Evolutionary conservation across 73 alveolate species (phyloP).

Genomic region (Paramecium pentaurelia): DNA sequence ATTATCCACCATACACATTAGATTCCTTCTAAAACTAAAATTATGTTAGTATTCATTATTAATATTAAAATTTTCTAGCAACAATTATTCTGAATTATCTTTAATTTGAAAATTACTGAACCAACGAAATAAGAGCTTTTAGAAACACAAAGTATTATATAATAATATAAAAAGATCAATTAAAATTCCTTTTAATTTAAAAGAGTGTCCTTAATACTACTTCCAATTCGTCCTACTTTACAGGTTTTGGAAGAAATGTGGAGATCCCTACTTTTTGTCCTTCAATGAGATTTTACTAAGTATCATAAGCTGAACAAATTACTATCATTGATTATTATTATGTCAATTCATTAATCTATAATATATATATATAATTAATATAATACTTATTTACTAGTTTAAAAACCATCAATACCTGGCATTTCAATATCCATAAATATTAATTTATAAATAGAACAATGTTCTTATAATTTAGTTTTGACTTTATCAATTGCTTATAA

Average conservation of each 20-base stretch:
- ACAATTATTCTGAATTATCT: neutral
- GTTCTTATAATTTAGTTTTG: neutral
- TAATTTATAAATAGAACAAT: neutral
- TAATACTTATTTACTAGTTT: neutral
- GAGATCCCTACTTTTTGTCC: neutral
- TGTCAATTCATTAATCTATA: neutral
- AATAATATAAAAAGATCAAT: neutral
- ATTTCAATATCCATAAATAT: conserved; percentile 11
- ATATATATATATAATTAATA: neutral
- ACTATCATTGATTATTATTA: neutral
- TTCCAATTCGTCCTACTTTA: neutral
- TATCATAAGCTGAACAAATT: conserved; percentile 11
- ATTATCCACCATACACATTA: neutral
- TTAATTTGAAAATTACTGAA: neutral
- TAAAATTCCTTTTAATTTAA: neutral
- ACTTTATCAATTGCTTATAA: neutral
- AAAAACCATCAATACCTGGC: neutral
- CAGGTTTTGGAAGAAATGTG: neutral
- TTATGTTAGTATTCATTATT: neutral
- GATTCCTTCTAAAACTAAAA: neutral
- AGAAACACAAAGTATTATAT: neutral
- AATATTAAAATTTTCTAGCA: neutral
- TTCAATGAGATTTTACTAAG: neutral
- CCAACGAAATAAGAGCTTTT: neutral
- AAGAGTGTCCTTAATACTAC: neutral